Evolutionary conservation across 371 early-diverging fungal species (phyloP).

Genomic region (Mortierella sp.): DNA sequence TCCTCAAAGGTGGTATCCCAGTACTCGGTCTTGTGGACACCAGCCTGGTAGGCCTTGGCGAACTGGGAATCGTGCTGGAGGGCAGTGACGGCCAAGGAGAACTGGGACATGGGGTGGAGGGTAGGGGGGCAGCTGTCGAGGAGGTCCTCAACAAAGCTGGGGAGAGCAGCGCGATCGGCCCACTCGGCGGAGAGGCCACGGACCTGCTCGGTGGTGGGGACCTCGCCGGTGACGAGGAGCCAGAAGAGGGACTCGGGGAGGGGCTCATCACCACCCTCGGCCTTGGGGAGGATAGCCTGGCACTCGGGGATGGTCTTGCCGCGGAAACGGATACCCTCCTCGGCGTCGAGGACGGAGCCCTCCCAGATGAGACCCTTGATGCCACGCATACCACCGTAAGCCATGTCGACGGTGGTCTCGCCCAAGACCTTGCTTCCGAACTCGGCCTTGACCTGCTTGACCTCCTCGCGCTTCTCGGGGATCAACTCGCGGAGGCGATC

Average conservation of each 20-base stretch:
- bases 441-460: slow-evolving; percentile 93
- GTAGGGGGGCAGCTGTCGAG: too few relatives aligned
- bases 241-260: slow-evolving; percentile 98
- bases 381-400: slow-evolving; percentile 99
- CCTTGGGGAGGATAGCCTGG: slow-evolving; percentile 91
- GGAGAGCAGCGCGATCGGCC: too few relatives aligned
- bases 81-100: too few relatives aligned
- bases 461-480: slow-evolving; percentile 94
- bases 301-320: slow-evolving; percentile 97
- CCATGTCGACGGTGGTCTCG: slow-evolving; percentile 97
- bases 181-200: too few relatives aligned
- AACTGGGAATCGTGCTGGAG: too few relatives aligned
- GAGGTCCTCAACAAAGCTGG: too few relatives aligned
- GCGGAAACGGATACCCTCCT: slow-evolving; percentile 99
- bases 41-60: too few relatives aligned
- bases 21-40: too few relatives aligned
- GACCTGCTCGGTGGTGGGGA: slow-evolving; percentile 95
- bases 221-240: slow-evolving; percentile 97
- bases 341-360: slow-evolving; percentile 96
- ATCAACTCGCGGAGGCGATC: slow-evolving; percentile 93
- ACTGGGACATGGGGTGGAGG: too few relatives aligned
- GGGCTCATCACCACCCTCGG: slow-evolving; percentile 91
- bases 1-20: too few relatives aligned
- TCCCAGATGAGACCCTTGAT: slow-evolving; percentile 99
- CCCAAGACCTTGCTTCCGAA: slow-evolving; percentile 93